Conservation (phyloP, 2,329 filamentous ascomycete species). For the Amauroascus verrucosus region DNA sequence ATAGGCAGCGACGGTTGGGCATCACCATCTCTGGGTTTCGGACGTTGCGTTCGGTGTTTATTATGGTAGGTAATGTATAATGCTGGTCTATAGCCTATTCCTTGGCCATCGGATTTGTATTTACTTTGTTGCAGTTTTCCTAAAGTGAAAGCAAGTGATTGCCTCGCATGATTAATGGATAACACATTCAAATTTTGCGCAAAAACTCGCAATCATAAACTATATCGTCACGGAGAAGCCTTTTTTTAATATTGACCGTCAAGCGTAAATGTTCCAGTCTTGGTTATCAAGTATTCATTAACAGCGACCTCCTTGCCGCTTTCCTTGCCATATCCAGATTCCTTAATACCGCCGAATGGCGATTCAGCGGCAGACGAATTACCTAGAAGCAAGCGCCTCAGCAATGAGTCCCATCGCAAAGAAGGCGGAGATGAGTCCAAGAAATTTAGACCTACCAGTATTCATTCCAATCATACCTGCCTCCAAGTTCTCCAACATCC, state of each 20-base stretch:
- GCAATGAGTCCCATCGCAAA: not conserved
- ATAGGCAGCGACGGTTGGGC: not conserved
- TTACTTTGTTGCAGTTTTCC: too few relatives aligned
- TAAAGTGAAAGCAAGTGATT: too few relatives aligned
- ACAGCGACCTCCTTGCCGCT: slow-evolving; percentile 57
- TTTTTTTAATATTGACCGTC: slow-evolving; percentile 42
- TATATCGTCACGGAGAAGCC: not conserved
- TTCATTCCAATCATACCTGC: slow-evolving; percentile 61
- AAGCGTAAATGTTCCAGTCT: slow-evolving; percentile 55
- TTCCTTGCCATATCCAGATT: slow-evolving; percentile 58
- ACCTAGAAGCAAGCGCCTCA: slow-evolving; percentile 27
- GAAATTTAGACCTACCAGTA: slow-evolving; percentile 36
- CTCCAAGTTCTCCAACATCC: slow-evolving; percentile 56
- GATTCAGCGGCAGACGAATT: slow-evolving; percentile 57
- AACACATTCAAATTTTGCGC: not conserved
- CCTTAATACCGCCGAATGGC: slow-evolving; percentile 59
- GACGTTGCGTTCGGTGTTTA: not conserved
- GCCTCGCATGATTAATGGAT: not conserved
- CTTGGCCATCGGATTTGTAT: too few relatives aligned
- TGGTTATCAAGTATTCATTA: slow-evolving; percentile 52
- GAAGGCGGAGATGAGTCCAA: not conserved
- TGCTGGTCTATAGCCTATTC: not conserved
- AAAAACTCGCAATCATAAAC: not conserved
- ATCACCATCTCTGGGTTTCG: not conserved
- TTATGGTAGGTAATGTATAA: not conserved